Base-by-base conservation (phyloP, 495 filamentous ascomycete species). In the Ascodesmis nigricans region DNA sequence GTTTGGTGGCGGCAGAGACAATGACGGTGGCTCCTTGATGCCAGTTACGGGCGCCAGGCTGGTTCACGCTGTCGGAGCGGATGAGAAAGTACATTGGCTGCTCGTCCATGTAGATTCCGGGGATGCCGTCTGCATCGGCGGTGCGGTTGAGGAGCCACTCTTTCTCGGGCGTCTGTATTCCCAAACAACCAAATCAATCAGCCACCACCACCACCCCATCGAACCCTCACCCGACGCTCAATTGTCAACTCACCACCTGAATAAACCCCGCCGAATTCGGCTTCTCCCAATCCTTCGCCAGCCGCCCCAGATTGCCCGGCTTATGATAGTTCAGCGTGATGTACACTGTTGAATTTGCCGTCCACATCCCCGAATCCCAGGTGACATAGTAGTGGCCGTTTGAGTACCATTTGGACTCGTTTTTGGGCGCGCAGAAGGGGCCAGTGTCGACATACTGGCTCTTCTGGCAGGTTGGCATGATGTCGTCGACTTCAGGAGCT, bases 371-470 rank as follows among this genome's bases (percentile, higher is more conserved):
- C 4, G 35, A 33, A 31, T 49, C 49, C 47, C 47, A 50, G 0
- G 46, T 49, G 7, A 50, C 33, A 21, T 49, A 45, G 35, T 50
- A 50, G 10, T 36, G 38, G 0, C 45, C 41, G 16, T 30, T 34
- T 16, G 29, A 19, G 36, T 36, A 44, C 47, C 47, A 50, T 3
- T 26, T 23, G 1, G 41, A 36, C 8, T 39, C 32, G 9, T 50
- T 41, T 2, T 23, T 28, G 1, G 47, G 47, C 0, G 41, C 38
- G 20, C 47, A 50, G 33, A 50, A 50, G 1, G 47, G 47, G 9
- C 44, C 44, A 6, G 31, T 41, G 2, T 26, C 14, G 3, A 29
- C 25, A 2, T 39, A 27, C 26, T 45, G 34, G 38, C 45, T 42
- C 18, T 42, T 41, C 15, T 31, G 8, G 29, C 38, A 37, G 16